phyloP scores from a whole-genome alignment of 2,329 filamentous ascomycete genomes.

The Aspergillus puulaauensis region DNA sequence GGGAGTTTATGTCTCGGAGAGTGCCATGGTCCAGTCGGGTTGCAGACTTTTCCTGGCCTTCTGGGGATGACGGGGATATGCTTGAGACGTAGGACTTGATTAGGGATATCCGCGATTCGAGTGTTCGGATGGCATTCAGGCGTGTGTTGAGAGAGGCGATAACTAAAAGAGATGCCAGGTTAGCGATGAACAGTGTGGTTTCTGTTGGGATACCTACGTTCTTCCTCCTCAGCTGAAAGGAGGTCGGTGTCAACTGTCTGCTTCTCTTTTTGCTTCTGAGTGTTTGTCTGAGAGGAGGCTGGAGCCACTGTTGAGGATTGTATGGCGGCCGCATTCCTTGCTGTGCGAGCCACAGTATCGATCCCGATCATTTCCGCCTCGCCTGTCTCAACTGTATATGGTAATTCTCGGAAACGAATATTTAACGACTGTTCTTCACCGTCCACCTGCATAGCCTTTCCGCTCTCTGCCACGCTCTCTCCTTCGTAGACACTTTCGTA shows the following conservation, averaged over 20 bases:
- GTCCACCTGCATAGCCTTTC: conserved; percentile 69
- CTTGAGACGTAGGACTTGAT: conserved; percentile 74
- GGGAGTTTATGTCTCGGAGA: conserved; percentile 82
- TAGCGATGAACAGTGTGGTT: neutral
- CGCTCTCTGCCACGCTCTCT: conserved; percentile 59
- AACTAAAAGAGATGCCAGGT: conserved; percentile 15
- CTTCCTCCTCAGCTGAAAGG: conserved; percentile 63
- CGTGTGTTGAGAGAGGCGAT: conserved; percentile 76
- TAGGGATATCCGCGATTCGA: conserved; percentile 73
- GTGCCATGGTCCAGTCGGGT: conserved; percentile 67
- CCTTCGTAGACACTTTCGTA: conserved; percentile 82
- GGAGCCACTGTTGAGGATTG: conserved; percentile 24
- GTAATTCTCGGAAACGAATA: conserved; percentile 77
- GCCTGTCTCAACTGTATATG: conserved; percentile 86
- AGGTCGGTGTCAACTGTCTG: conserved; percentile 17
- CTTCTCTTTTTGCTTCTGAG: conserved; percentile 33
- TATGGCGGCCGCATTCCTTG: conserved; percentile 72
- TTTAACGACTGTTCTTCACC: conserved; percentile 59
- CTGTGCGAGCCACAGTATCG: conserved; percentile 84
- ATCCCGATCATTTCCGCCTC: conserved; percentile 98
- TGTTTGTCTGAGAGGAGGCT: conserved; percentile 7
- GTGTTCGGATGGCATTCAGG: conserved; percentile 89
- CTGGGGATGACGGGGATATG: conserved; percentile 63
- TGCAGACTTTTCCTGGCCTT: conserved; percentile 33
- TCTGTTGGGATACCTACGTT: conserved; percentile 45